Conservation (phyloP, 768 basidiomycete genomes). For the Tephrocybe sp. region DNA sequence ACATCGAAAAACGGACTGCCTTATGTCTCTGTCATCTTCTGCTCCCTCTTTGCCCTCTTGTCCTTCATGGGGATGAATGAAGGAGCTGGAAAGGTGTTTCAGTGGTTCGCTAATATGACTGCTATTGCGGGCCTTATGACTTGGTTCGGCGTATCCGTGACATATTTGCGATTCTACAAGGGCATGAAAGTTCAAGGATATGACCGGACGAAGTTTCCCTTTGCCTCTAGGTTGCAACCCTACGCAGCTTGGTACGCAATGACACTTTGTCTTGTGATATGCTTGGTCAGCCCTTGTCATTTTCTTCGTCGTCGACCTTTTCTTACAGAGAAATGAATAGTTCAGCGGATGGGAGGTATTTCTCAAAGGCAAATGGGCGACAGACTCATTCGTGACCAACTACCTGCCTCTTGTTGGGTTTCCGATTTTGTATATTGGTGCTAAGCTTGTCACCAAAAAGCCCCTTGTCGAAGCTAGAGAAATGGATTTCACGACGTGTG, state of each 20-base stretch:
- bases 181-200: slow-evolving; percentile 83
- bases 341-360: slow-evolving; percentile 39
- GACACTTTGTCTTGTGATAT: slow-evolving; percentile 46
- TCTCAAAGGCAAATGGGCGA: slow-evolving; percentile 42
- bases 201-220: slow-evolving; percentile 70
- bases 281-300: slow-evolving; percentile 55
- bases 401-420: slow-evolving; percentile 71
- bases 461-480: slow-evolving; percentile 51
- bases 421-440: slow-evolving; percentile 68
- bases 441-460: slow-evolving; percentile 55
- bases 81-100: slow-evolving; percentile 73
- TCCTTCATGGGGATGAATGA: slow-evolving; percentile 77
- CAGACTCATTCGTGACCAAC: slow-evolving; percentile 75
- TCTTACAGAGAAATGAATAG: slow-evolving; percentile 24
- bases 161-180: slow-evolving; percentile 66
- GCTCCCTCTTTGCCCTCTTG: slow-evolving; percentile 63
- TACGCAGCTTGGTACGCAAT: slow-evolving; percentile 67
- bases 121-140: slow-evolving; percentile 65
- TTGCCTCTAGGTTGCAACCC: slow-evolving; percentile 62
- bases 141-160: slow-evolving; percentile 76
- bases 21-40: slow-evolving; percentile 64
- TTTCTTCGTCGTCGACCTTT: background rate
- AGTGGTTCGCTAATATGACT: slow-evolving; percentile 80
- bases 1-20: slow-evolving; percentile 77
- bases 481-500: slow-evolving; percentile 81